Conservation (phyloP, 208 protist species). For the Angomonas deanei region DNA sequence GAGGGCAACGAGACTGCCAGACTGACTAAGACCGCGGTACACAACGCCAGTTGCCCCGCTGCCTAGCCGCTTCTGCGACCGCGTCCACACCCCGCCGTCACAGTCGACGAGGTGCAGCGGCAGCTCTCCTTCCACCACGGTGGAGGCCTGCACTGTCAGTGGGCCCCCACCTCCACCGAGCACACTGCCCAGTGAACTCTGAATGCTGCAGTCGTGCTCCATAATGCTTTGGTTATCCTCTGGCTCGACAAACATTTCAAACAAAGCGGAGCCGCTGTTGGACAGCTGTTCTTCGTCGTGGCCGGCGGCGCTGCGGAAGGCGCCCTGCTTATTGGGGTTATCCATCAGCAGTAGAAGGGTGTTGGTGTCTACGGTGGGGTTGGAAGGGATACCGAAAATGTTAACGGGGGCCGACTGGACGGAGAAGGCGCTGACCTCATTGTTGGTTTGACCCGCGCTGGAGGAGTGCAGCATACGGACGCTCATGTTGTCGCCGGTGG, state of each 20-base stretch:
- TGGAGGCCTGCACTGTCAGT: constrained; percentile 1
- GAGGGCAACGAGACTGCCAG: constrained; percentile 60
- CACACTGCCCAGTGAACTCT: constrained; percentile 2
- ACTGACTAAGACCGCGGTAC: constrained; percentile 54
- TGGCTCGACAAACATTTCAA: constrained; percentile 36
- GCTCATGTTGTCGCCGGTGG: too few relatives aligned
- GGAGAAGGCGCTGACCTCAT: too few relatives aligned
- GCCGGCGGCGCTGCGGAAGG: not conserved
- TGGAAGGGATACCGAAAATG: not conserved
- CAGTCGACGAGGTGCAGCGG: constrained; percentile 54
- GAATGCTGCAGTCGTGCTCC: not conserved
- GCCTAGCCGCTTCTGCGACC: constrained; percentile 42
- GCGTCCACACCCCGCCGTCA: constrained; percentile 52
- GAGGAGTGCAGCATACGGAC: too few relatives aligned
- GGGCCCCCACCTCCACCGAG: not conserved
- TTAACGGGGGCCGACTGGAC: too few relatives aligned
- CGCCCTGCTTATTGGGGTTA: not conserved
- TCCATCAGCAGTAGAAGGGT: not conserved
- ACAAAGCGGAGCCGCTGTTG: constrained; percentile 28
- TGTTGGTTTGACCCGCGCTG: too few relatives aligned
- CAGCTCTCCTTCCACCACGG: constrained; percentile 21
- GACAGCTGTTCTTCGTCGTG: not conserved
- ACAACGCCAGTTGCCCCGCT: constrained; percentile 54
- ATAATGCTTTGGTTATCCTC: constrained; percentile 1
- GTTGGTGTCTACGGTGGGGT: not conserved